These are phyloP conservation scores for Saprolegnia diclina DNA, from an alignment of 352 stramenopile species.

Conservation along the genomic window DNA sequence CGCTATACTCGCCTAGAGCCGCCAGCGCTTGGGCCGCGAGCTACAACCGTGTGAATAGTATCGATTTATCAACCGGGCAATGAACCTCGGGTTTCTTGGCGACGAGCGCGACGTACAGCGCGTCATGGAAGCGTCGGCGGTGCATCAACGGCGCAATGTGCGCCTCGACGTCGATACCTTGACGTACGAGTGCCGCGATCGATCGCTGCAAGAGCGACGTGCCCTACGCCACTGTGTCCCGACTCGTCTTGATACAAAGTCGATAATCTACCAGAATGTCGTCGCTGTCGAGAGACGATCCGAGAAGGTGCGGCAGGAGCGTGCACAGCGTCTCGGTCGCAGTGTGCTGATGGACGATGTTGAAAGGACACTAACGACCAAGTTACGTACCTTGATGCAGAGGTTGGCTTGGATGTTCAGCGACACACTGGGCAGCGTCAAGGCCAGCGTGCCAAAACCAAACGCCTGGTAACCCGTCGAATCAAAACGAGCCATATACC, in stretches of 20 bases:
- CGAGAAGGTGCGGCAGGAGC: constrained; percentile 37
- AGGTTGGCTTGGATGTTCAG: constrained; percentile 49
- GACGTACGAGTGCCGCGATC: constrained; percentile 42
- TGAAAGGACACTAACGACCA: no score
- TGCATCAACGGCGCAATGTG: constrained; percentile 30
- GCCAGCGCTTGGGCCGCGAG: constrained; percentile 33
- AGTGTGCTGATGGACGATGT: no score
- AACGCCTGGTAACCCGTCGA: no score
- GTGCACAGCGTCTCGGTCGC: constrained; percentile 39
- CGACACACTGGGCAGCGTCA: constrained; percentile 41
- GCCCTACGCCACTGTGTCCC: constrained; percentile 33
- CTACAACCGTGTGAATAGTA: no score
- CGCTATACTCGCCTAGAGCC: constrained; percentile 30
- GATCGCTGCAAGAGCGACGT: constrained; percentile 52
- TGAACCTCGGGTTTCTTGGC: constrained; percentile 43
- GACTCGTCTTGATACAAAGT: constrained; percentile 2
- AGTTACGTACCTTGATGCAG: constrained; percentile 53
- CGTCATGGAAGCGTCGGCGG: constrained; percentile 36
- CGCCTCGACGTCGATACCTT: constrained; percentile 24
- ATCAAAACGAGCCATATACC: no score
- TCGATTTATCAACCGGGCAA: no score
- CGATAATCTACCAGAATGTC: constrained; percentile 39
- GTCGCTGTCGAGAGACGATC: constrained; percentile 32
- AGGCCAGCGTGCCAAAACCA: constrained; percentile 37
- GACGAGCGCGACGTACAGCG: constrained; percentile 47